Base-by-base conservation (phyloP, 148 eudicot genomes). In the Chenopodium formosanum region DNA sequence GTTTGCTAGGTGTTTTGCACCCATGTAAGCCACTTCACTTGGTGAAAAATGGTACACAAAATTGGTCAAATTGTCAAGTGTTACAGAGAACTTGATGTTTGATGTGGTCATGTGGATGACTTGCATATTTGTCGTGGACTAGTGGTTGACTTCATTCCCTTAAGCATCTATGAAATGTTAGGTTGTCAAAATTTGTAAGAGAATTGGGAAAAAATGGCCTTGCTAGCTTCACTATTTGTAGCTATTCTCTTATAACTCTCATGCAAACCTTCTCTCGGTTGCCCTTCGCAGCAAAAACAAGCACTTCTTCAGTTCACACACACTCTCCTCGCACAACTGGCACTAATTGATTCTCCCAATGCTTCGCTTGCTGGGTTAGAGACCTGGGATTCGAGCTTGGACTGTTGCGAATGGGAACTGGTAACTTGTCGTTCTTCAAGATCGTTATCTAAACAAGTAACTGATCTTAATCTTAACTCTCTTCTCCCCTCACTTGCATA, bases 271-370 rank as follows among this genome's bases (percentile, higher is more conserved):
- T 77, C 66, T 73, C 25, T 37, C 0, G 70, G 76, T 37, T 90
- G 90, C 74, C 88, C 87, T 7, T 14, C 48, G 75, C 68, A 88
- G 79, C 90, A 90, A 76, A 86, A 78, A 83, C 83, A 89, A 85
- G 84, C 93, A 75, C 91, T 90, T 53, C 87, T 89, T 19, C 81
- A 83, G 32, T 86, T 90, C 84, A 90, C 86, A 63, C 83, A 86
- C 17, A 76, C 82, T n/a, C 78, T 87, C 1, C n/a, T 78, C 66
- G 76, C 31, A 56, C 31, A 53, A 70, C 50, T 86, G 71, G 80
- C 1, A 11, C 74, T 79, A 3, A 78, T 71, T 56, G 82, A 78
- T 3, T 65, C 85, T 50, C 37, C 82, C 0, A 32, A 37, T 31
- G 17, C 75, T n/a, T 73, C 82, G 29, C 65, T 65, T 53, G 79